Percentiles rank a stretch among this genome's conserved stretches.
phyloP scores from a whole-genome alignment of 805 yeast species.

The Metschnikowia henanensis region DNA sequence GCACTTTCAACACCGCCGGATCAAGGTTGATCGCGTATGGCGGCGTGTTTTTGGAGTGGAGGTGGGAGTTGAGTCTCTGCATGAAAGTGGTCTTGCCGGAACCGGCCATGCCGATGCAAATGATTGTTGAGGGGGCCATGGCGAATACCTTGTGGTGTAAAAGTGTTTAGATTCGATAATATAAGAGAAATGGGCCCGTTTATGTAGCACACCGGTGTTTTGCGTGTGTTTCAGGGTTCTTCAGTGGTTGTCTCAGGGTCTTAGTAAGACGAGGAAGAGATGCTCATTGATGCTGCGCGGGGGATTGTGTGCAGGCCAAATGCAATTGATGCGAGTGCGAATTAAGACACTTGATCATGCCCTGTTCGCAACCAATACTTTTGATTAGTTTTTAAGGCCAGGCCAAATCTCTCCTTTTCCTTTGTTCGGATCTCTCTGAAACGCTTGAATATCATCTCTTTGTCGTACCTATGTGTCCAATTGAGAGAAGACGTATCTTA shows the following conservation, averaged over 20 bases:
- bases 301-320: not conserved
- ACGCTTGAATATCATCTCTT: too few species aligned
- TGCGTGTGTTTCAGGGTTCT: not conserved
- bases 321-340: not conserved
- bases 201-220: not conserved
- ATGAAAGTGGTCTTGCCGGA: conserved; percentile 97
- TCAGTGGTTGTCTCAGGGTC: not conserved
- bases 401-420: too few species aligned
- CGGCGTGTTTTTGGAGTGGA: conserved; percentile 67
- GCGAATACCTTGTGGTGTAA: not conserved
- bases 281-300: not conserved
- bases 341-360: not conserved
- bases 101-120: conserved; percentile 54
- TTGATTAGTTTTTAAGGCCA: too few species aligned
- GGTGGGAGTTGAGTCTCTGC: conserved; percentile 90
- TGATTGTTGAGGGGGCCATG: conserved; percentile 31
- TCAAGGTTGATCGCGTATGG: conserved; percentile 95
- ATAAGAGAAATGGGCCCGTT: not conserved
- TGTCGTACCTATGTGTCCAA: too few species aligned
- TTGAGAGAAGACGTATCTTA: too few species aligned
- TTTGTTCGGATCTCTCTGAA: too few species aligned
- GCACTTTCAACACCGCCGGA: conserved; percentile 95
- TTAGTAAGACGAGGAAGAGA: conserved; percentile 1
- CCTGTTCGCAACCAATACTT: not conserved
- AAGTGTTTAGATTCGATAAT: too few species aligned